Evolutionary conservation across 345 rosid species (phyloP).

Genomic region (Syzygium aqueum): DNA sequence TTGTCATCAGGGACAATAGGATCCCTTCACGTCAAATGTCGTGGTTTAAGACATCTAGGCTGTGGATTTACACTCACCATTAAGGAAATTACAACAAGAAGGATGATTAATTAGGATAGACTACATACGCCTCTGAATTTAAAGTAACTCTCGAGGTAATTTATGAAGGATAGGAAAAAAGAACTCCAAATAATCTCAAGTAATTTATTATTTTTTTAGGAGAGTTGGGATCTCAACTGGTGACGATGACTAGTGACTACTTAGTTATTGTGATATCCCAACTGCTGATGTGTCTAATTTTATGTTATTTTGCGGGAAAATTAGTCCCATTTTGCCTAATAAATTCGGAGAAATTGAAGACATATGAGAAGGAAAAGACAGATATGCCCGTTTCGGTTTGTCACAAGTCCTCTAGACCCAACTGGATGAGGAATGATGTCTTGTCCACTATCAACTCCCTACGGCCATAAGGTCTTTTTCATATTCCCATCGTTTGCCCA

Average conservation of each 20-base stretch:
- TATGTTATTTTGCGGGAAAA: not conserved
- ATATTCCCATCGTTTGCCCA: rapidly evolving
- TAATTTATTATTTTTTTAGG: too few relatives aligned
- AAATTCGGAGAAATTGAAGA: not conserved
- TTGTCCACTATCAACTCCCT: not conserved
- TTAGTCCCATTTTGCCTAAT: not conserved
- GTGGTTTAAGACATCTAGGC: too few relatives aligned
- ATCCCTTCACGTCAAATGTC: not conserved
- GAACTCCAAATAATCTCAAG: too few relatives aligned
- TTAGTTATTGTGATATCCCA: rapidly evolving
- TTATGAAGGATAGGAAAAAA: rapidly evolving
- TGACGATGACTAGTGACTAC: rapidly evolving
- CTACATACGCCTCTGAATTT: rapidly evolving
- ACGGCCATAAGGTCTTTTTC: not conserved
- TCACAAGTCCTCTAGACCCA: not conserved
- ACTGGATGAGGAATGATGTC: not conserved
- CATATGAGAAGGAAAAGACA: not conserved
- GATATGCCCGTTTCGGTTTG: rapidly evolving
- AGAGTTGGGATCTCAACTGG: not conserved
- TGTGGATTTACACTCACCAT: too few relatives aligned
- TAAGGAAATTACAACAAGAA: not conserved
- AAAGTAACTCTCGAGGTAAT: not conserved
- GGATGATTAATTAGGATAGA: not conserved
- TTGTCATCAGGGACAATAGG: rapidly evolving
- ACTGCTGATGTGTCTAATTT: not conserved